Base-by-base conservation (phyloP, 139 green algal genomes). In the Coccomyxa sp. region DNA sequence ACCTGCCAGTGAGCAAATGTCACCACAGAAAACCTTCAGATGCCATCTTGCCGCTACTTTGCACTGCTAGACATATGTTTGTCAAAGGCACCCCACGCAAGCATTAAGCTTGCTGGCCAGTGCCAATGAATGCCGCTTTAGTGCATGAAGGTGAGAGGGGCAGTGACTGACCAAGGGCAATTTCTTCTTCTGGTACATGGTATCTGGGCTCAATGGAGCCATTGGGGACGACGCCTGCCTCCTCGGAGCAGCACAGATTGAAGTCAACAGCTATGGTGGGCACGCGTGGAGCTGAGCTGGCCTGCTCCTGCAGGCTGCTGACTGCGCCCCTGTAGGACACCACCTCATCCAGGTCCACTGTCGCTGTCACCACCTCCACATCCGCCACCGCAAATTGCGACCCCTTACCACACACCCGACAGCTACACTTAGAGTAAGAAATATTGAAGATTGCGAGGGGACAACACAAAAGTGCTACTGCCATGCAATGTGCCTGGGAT, bases 261-360 rank as follows among this genome's bases (percentile, higher is more conserved):
- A 94, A 95, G 79, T 90, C 85, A 0, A 95, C 86, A 15, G 82
- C 27, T 13, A 97, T 83, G 9, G 91, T 78, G 0, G 86, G 81
- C 0, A 93, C 79, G 23, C 80, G 85, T 15, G 77, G 13, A 10
- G 77, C 82, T 45, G 25, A 77, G 85, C 75, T 86, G 68, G 93
- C 92, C 85, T 98, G 95, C 86, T 98, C 93, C 25, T 92, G 83
- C 81, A 95, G 85, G 82, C 88, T 95, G 76, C 85, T 90, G 45
- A 94, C 91, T 23, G 92, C 87, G n/a, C 91, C 83, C 23, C 95
- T 89, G 83, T 94, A 95, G 9, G 88, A 90, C 17, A 94, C 87
- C 75, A 99, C 93, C 78, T 94, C 92, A 82, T 98, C 95, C 68
- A 99, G 88, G 87, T 99, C 96, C 4, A 99, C 95, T 0, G 79